phyloP scores from a whole-genome alignment of 352 stramenopile species.

The Phytopythium boreale region DNA sequence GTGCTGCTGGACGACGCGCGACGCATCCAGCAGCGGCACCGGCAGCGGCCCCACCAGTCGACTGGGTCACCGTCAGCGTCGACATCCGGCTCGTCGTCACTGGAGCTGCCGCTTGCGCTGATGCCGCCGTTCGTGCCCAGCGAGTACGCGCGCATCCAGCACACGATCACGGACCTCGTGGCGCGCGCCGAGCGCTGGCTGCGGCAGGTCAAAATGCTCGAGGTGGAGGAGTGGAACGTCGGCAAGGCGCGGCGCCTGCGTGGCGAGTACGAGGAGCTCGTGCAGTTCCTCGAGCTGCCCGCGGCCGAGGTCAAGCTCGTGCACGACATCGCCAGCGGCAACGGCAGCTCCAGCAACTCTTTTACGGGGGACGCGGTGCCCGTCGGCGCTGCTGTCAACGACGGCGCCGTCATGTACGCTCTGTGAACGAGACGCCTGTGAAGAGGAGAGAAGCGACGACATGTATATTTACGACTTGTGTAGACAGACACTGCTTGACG shows the following conservation, averaged over 20 bases:
- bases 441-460: not conserved
- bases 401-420: not conserved
- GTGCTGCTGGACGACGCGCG: conserved; percentile 53
- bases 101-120: conserved; percentile 15
- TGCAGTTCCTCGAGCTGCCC: conserved; percentile 63
- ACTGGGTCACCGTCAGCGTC: conserved; percentile 13
- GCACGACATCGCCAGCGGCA: conserved; percentile 26
- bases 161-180: conserved; percentile 68
- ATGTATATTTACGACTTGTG: not conserved
- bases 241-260: conserved; percentile 41
- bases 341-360: not conserved
- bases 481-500: not conserved
- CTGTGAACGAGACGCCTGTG: not conserved
- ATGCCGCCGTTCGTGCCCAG: conserved; percentile 39
- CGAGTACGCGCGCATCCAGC: conserved; percentile 70
- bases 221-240: conserved; percentile 68
- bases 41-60: not conserved
- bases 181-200: conserved; percentile 60
- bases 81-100: conserved; percentile 12
- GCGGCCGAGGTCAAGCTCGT: conserved; percentile 64
- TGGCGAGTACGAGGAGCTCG: conserved; percentile 49
- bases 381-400: not conserved
- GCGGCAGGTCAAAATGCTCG: conserved; percentile 55
- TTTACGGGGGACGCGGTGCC: not conserved
- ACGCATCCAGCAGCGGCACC: conserved; percentile 2